These are phyloP conservation scores for Raphanus sativus DNA, from an alignment of 345 rosid species.

Conservation along the genomic window DNA sequence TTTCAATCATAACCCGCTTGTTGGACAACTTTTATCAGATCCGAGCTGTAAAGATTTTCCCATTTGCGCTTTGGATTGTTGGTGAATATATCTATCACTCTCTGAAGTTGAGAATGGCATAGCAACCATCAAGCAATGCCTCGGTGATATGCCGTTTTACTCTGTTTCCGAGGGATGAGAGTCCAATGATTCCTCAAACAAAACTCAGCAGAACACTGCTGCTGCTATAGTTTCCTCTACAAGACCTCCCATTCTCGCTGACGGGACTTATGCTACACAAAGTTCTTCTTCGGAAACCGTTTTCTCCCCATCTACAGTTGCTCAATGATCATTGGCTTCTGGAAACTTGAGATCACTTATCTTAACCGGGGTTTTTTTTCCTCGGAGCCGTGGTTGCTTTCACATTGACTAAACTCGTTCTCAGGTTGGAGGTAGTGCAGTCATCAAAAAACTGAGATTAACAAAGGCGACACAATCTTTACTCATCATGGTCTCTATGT, in stretches of 20 bases:
- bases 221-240: conserved; percentile 57
- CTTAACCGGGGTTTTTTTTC: no score
- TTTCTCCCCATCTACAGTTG: conserved; percentile 67
- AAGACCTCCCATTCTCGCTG: conserved; percentile 83
- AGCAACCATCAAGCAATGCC: conserved; percentile 76
- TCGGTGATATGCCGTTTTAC: conserved; percentile 37
- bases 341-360: conserved; percentile 13
- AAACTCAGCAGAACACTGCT: conserved; percentile 47
- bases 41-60: conserved; percentile 64
- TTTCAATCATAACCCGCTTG: conserved; percentile 73
- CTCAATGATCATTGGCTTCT: conserved; percentile 72
- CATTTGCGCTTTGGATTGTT: conserved; percentile 77
- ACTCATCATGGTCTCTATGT: conserved; percentile 76
- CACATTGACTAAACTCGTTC: no score
- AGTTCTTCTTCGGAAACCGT: conserved; percentile 85
- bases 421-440: no score
- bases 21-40: conserved; percentile 85
- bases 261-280: conserved; percentile 88
- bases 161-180: no score
- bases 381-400: no score
- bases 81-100: conserved; percentile 79
- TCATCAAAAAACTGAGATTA: no score
- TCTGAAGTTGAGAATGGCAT: conserved; percentile 80
- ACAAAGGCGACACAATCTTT: conserved; percentile 24
- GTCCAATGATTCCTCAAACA: conserved; percentile 55